These are phyloP conservation scores for Malassezia sp. DNA, from an alignment of 1,284 basidiomycete genomes.

Conservation along the genomic window DNA sequence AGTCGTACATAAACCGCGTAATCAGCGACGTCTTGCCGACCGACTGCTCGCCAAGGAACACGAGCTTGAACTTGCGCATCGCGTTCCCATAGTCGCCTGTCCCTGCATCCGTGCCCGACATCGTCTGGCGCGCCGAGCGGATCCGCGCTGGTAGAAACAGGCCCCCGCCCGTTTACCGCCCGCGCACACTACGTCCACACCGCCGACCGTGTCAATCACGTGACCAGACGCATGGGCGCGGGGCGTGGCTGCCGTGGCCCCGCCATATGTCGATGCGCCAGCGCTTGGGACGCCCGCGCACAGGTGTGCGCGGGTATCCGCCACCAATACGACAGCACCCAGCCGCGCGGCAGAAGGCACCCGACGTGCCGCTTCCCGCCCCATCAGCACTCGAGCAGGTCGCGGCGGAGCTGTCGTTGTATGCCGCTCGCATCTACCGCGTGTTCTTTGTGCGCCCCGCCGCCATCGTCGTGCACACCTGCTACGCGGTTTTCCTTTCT, in stretches of 20 bases:
- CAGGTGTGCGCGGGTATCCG: not conserved
- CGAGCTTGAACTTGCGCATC: slow-evolving; percentile 46
- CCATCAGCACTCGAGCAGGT: not conserved
- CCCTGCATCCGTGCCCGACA: no score
- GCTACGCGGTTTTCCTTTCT: slow-evolving; percentile 23
- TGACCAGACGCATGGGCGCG: no score
- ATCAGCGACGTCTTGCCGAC: slow-evolving; percentile 72
- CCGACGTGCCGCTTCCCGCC: not conserved
- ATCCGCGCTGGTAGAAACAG: no score
- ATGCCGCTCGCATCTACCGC: not conserved
- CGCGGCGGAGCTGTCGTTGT: not conserved
- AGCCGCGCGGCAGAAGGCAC: not conserved
- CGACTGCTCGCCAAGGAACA: slow-evolving; percentile 42
- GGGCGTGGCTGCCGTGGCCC: not conserved
- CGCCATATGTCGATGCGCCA: not conserved
- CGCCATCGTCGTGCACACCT: not conserved
- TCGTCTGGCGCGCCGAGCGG: no score
- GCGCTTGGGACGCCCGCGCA: not conserved
- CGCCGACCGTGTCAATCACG: no score
- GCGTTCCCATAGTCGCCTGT: slow-evolving; percentile 42
- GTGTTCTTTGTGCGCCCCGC: slow-evolving; percentile 1
- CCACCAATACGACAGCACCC: not conserved
- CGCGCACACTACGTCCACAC: no score
- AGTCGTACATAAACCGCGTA: slow-evolving; percentile 95
- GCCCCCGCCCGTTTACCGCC: no score